These are phyloP conservation scores for Tagetes patula DNA, from an alignment of 129 eudicot genomes.

Conservation along the genomic window DNA sequence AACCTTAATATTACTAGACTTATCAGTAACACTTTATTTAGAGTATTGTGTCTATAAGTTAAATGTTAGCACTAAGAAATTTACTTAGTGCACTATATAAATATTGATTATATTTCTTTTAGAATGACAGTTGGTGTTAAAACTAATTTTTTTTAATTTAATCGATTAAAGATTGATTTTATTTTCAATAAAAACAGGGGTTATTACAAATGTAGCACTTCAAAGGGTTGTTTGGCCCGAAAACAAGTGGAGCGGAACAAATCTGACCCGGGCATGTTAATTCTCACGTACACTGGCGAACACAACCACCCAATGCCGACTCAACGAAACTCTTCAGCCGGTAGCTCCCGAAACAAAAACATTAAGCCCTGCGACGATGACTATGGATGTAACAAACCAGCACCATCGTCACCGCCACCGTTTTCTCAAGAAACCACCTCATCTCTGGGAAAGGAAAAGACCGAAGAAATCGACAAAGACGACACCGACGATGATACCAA, in stretches of 20 bases:
- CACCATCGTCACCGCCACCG: not conserved
- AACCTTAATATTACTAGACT: not conserved
- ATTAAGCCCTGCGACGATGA: conserved; percentile 42
- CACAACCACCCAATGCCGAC: conserved; percentile 92
- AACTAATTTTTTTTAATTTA: not conserved
- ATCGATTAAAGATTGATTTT: not conserved
- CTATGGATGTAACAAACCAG: conserved; percentile 35
- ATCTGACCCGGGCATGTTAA: conserved; percentile 84
- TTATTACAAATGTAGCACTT: conserved; percentile 89
- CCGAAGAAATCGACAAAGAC: conserved; percentile 42
- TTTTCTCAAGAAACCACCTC: not conserved
- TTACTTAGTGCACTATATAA: no score
- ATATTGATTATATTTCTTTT: not conserved
- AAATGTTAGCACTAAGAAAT: no score
- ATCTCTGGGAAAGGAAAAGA: conserved; percentile 55
- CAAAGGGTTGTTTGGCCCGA: conserved; percentile 91
- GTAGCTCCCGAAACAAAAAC: conserved; percentile 64
- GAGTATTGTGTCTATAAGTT: no score
- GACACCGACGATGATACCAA: conserved; percentile 7
- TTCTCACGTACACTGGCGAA: conserved; percentile 83
- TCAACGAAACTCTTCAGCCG: conserved; percentile 84
- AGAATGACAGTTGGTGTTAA: no score
- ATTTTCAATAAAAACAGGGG: conserved; percentile 53
- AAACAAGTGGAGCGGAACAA: conserved; percentile 95
- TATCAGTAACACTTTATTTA: no score